Conservation (phyloP, 768 basidiomycete genomes). For the Kwoniella dendrophila region DNA sequence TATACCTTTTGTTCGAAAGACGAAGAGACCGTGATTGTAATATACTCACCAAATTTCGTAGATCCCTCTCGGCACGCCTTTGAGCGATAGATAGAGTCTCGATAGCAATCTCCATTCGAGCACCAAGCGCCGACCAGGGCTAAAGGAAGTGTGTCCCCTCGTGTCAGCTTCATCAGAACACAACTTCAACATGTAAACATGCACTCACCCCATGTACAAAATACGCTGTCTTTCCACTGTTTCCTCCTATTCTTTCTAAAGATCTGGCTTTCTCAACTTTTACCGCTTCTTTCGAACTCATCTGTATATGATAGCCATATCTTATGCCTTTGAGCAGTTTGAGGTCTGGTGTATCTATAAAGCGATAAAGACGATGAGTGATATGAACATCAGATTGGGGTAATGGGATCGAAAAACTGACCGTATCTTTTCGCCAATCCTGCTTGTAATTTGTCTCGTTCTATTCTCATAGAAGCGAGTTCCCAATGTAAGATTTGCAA, state of each 20-base stretch:
- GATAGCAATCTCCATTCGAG: conserved; percentile 32
- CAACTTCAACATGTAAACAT: too few species aligned
- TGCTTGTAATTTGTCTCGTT: conserved; percentile 34
- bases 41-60: conserved; percentile 67
- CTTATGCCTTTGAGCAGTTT: conserved; percentile 17
- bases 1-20: background rate
- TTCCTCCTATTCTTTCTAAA: conserved; percentile 31
- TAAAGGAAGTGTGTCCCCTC: conserved; percentile 2
- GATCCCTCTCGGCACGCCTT: conserved; percentile 65
- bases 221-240: conserved; percentile 32
- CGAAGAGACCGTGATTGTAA: too few species aligned
- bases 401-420: conserved; percentile 10
- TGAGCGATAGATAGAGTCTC: conserved; percentile 42
- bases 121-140: conserved; percentile 48
- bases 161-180: background rate
- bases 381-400: too few species aligned
- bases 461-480: conserved; percentile 19
- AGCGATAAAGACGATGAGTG: too few species aligned
- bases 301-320: conserved; percentile 32
- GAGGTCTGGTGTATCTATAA: conserved; percentile 21
- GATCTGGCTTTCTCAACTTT: conserved; percentile 32
- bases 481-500: conserved; percentile 29
- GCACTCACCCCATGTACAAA: conserved; percentile 42
- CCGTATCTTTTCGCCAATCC: conserved; percentile 31
- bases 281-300: conserved; percentile 31